Conservation (phyloP, 148 eudicot species). For the Nyssa sinensis region DNA sequence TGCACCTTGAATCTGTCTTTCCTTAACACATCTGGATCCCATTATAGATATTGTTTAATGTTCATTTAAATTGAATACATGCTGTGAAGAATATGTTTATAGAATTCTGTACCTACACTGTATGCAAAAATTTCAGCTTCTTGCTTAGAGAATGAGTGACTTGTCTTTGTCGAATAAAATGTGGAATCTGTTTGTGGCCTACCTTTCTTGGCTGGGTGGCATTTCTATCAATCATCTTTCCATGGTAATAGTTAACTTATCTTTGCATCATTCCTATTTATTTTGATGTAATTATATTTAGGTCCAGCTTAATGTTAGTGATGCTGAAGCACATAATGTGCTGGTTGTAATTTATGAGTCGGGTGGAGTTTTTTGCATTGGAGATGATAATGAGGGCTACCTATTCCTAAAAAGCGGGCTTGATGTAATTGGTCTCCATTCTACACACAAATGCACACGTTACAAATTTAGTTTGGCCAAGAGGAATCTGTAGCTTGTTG, state of each 20-base stretch:
- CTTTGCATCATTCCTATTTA: neutral
- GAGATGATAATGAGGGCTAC: neutral
- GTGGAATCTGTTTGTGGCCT: too few relatives aligned
- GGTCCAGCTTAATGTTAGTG: neutral
- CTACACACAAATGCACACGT: too few relatives aligned
- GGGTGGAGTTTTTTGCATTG: neutral
- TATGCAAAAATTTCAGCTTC: neutral
- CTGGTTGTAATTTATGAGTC: neutral
- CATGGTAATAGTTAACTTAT: too few relatives aligned
- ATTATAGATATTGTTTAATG: neutral
- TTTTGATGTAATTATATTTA: too few relatives aligned
- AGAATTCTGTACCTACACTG: neutral
- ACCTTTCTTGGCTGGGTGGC: neutral
- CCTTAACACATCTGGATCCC: neutral
- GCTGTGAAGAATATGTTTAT: neutral
- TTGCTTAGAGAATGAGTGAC: neutral
- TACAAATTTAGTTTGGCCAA: too few relatives aligned
- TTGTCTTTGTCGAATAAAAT: neutral
- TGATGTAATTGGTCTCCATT: neutral
- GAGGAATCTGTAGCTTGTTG: too few relatives aligned
- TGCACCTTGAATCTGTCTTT: neutral
- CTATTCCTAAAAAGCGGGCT: neutral
- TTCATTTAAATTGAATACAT: conserved; percentile 1
- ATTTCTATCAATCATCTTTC: neutral
- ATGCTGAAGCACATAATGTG: neutral